Conservation (phyloP, 106 monocot genomes). For the Vanilla planifolia region DNA sequence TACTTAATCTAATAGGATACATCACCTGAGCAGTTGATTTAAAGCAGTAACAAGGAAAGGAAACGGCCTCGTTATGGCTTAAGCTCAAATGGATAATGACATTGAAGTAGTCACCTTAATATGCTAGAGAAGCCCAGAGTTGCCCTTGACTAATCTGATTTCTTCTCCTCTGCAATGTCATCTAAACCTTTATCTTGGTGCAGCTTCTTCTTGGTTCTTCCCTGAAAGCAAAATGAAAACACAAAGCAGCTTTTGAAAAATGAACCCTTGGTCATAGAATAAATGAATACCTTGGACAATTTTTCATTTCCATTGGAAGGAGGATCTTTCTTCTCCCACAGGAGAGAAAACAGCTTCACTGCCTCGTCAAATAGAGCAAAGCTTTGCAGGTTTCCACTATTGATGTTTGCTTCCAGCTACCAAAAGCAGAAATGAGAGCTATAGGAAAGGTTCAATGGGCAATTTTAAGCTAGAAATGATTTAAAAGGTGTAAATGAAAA, state of each 20-base stretch:
- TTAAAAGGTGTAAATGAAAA: not conserved
- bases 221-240: not conserved
- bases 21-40: too few species aligned
- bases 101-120: too few species aligned
- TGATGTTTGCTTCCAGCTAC: conserved; percentile 55
- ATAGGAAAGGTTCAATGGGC: not conserved
- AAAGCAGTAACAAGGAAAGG: too few species aligned
- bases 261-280: too few species aligned
- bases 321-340: conserved; percentile 13
- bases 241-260: too few species aligned
- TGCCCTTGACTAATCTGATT: not conserved
- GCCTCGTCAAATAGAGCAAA: conserved; percentile 19
- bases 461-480: too few species aligned
- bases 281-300: not conserved
- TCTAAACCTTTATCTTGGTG: not conserved
- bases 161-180: not conserved
- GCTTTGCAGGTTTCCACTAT: conserved; percentile 42
- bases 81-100: too few species aligned
- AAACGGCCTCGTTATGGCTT: too few species aligned
- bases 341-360: conserved; percentile 6
- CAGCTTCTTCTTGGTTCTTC: not conserved
- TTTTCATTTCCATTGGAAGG: not conserved
- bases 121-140: too few species aligned
- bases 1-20: too few species aligned
- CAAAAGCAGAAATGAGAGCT: not conserved